These are phyloP conservation scores for Penicillium sp. DNA, from an alignment of 2,329 filamentous ascomycete genomes.

Conservation along the genomic window DNA sequence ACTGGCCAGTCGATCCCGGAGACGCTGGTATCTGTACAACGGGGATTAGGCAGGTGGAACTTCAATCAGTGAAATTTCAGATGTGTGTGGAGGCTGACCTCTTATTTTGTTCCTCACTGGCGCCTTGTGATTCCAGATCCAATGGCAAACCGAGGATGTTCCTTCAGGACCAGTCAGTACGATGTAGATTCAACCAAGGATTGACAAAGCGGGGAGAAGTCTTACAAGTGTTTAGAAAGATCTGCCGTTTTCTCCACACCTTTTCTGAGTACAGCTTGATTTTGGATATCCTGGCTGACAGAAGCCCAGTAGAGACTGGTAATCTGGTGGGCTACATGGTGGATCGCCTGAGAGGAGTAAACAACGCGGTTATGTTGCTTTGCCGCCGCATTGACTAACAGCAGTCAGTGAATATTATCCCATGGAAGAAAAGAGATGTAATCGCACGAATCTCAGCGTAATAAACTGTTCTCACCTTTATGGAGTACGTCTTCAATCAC, in stretches of 20 bases:
- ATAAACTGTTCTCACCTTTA: slow-evolving; percentile 42
- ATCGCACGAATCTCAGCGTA: neutral
- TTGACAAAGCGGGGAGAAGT: neutral
- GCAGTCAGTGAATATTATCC: neutral
- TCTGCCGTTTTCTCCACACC: slow-evolving; percentile 41
- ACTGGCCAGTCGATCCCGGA: slow-evolving; percentile 46
- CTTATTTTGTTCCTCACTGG: slow-evolving; percentile 31
- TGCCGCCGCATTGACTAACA: slow-evolving; percentile 52
- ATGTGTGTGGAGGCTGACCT: slow-evolving; percentile 27
- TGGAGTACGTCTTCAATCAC: slow-evolving; percentile 51
- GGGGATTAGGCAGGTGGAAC: slow-evolving; percentile 24
- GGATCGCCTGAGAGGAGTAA: slow-evolving; percentile 55
- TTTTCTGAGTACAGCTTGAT: slow-evolving; percentile 21
- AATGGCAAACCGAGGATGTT: slow-evolving; percentile 41
- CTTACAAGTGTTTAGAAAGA: slow-evolving; percentile 40
- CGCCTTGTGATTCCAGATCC: slow-evolving; percentile 33
- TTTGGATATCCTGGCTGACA: slow-evolving; percentile 38
- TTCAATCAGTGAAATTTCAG: slow-evolving; percentile 10
- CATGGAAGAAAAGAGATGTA: neutral
- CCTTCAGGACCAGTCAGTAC: slow-evolving; percentile 24
- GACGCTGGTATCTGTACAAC: slow-evolving; percentile 40
- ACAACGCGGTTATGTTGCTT: slow-evolving; percentile 55
- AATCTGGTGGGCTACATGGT: slow-evolving; percentile 58
- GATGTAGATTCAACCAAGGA: neutral
- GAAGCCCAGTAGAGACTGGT: slow-evolving; percentile 56